Conservation (phyloP, 2,329 filamentous ascomycete genomes). For the Alternaria incomplexa region DNA sequence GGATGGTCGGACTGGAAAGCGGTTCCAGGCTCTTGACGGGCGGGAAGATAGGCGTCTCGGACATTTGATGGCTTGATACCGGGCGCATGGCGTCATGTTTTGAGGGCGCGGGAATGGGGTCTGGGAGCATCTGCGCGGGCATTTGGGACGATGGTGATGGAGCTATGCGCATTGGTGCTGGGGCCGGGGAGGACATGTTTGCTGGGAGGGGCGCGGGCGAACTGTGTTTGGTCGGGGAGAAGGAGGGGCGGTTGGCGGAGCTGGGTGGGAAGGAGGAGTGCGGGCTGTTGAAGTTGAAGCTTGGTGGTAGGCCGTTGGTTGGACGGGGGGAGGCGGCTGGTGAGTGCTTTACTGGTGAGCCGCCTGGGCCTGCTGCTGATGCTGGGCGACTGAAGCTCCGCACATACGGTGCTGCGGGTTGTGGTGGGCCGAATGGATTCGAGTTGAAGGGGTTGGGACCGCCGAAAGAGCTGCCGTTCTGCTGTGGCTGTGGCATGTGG, state of each 20-base stretch:
- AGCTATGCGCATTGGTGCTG: conserved; percentile 33
- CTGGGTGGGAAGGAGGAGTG: conserved; percentile 56
- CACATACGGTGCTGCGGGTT: conserved; percentile 23
- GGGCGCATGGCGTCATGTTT: conserved; percentile 52
- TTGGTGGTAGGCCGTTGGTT: conserved; percentile 37
- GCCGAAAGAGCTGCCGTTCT: conserved; percentile 37
- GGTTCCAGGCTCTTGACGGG: conserved; percentile 65
- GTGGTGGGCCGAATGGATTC: conserved; percentile 27
- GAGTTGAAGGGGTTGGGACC: conserved; percentile 21
- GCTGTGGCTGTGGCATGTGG: conserved; percentile 27
- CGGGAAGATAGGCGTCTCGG: conserved; percentile 59
- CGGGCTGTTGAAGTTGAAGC: conserved; percentile 49
- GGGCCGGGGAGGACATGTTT: conserved; percentile 43
- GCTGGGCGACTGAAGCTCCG: conserved; percentile 42
- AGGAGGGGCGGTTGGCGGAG: conserved; percentile 39
- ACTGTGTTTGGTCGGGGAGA: conserved; percentile 49
- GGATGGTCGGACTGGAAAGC: conserved; percentile 62
- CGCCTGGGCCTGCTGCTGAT: conserved; percentile 34
- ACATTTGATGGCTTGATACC: conserved; percentile 40
- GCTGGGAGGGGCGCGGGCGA: conserved; percentile 44
- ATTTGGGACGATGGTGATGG: conserved; percentile 37
- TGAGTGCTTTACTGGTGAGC: conserved; percentile 46
- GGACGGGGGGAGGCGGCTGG: conserved; percentile 44
- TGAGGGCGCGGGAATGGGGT: conserved; percentile 52
- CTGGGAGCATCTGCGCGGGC: conserved; percentile 43